Evolutionary conservation across 2,329 filamentous ascomycete genomes (phyloP).

Genomic region (Hymenoscyphus occultus): DNA sequence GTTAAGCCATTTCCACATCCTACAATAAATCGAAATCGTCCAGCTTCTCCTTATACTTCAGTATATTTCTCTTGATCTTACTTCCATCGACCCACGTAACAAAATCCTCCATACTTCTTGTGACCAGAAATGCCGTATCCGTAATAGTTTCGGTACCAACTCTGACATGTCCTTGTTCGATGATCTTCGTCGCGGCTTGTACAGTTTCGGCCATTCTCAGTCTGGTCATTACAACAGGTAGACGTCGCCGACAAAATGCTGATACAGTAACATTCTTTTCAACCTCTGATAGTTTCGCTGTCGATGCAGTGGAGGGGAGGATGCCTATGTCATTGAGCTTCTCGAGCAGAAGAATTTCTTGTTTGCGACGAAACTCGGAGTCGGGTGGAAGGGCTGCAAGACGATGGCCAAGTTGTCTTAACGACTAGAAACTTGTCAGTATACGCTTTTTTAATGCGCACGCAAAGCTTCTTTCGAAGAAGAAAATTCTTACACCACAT

Average conservation of each 20-base stretch:
- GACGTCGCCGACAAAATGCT: conserved; percentile 76
- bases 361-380: conserved; percentile 73
- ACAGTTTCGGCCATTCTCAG: conserved; percentile 90
- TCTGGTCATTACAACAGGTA: conserved; percentile 89
- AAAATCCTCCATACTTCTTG: conserved; percentile 88
- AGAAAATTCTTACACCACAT: conserved; percentile 57
- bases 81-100: conserved; percentile 94
- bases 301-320: conserved; percentile 62
- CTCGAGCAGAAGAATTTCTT: conserved; percentile 82
- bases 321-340: conserved; percentile 95
- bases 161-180: conserved; percentile 91
- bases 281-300: conserved; percentile 73
- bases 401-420: conserved; percentile 85
- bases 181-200: conserved; percentile 77
- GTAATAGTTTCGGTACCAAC: conserved; percentile 89
- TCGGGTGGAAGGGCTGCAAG: conserved; percentile 79
- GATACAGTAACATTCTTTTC: conserved; percentile 88
- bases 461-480: background rate
- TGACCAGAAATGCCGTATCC: conserved; percentile 86
- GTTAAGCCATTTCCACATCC: conserved; percentile 28
- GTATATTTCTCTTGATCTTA: conserved; percentile 95
- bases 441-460: background rate
- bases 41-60: conserved; percentile 91
- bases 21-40: conserved; percentile 92
- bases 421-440: conserved; percentile 50